These are phyloP conservation scores for Turnera subulata DNA, from an alignment of 345 rosid species.

Conservation along the genomic window DNA sequence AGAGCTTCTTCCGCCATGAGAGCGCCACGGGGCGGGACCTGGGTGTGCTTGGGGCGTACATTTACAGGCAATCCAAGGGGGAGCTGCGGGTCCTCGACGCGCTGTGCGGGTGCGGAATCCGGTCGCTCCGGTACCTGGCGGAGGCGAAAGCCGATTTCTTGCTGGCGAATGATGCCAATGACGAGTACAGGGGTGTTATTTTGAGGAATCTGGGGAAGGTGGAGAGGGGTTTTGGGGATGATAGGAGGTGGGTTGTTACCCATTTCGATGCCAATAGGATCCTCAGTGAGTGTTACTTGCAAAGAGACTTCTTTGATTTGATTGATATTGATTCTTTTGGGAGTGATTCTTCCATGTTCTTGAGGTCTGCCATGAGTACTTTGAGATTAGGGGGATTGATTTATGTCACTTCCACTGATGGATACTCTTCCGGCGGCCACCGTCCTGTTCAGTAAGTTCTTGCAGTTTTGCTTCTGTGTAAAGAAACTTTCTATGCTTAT, in stretches of 20 bases:
- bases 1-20: conserved; percentile 75
- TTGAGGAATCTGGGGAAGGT: conserved; percentile 46
- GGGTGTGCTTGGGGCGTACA: conserved; percentile 57
- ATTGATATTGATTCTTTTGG: conserved; percentile 95
- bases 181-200: conserved; percentile 48
- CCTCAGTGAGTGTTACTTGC: conserved; percentile 60
- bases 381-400: conserved; percentile 68
- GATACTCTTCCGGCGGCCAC: conserved; percentile 93
- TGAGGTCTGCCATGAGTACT: conserved; percentile 62
- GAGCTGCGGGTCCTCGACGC: conserved; percentile 68
- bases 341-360: conserved; percentile 64
- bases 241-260: conserved; percentile 63
- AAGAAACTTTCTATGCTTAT: neutral
- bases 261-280: conserved; percentile 67
- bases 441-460: conserved; percentile 69
- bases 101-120: conserved; percentile 92
- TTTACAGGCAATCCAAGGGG: conserved; percentile 52
- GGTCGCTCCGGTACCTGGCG: conserved; percentile 66
- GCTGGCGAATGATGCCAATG: conserved; percentile 85
- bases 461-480: too few species aligned
- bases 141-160: conserved; percentile 82
- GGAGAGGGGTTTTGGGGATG: conserved; percentile 42
- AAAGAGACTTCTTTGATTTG: conserved; percentile 73
- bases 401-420: conserved; percentile 81
- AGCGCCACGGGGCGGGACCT: conserved; percentile 85